Base-by-base conservation (phyloP, 768 basidiomycete genomes). In the Gloeostereum incarnatum region DNA sequence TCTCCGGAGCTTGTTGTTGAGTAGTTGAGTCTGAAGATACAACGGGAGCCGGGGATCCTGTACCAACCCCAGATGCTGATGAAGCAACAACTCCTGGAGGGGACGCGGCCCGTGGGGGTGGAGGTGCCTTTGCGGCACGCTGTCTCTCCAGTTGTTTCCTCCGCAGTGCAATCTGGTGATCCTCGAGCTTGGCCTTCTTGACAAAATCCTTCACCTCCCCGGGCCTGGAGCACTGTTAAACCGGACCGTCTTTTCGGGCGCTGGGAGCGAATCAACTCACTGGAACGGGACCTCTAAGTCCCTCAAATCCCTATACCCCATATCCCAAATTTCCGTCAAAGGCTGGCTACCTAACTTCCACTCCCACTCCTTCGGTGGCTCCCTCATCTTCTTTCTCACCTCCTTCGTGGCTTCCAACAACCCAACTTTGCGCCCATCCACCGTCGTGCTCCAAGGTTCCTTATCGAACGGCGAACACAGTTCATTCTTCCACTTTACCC, bases 401-500 rank as follows among this genome's bases (percentile, higher is more conserved):
- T 57, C 60, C 38, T 55, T 65, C 6, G 81, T 86, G 16, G 75
- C 75, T 47, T 79, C 77, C 47, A 82, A 71, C 25, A 87, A 52
- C 10, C 72, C 74, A 17, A 74, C 63, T 37, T 65, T 69, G 48
- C 58, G 55, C 3, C 64, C 73, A 36, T 69, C 61, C 21, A 76
- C 44, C 35, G 71, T 66, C 30, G 58, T 55, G 8, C 59, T 61
- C 72, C 80, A 76, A 4, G 82, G 67, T 26, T 78, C 77, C 48
- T 78, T 79, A 52, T 88, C 85, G 50, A 92, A 91, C 3, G 81
- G 73, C 11, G 74, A 62, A 52, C 89, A 92, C 2, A 82, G 57
- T 29, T 85, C 79, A 45, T 84, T 85, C 62, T 92, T 92, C 89
- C 88, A 92, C 45, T 72, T 75, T 3, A 88, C 76, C 90, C 90